Evolutionary conservation across 2,329 filamentous ascomycete species (phyloP).

Genomic region (Xylariaceae sp.): DNA sequence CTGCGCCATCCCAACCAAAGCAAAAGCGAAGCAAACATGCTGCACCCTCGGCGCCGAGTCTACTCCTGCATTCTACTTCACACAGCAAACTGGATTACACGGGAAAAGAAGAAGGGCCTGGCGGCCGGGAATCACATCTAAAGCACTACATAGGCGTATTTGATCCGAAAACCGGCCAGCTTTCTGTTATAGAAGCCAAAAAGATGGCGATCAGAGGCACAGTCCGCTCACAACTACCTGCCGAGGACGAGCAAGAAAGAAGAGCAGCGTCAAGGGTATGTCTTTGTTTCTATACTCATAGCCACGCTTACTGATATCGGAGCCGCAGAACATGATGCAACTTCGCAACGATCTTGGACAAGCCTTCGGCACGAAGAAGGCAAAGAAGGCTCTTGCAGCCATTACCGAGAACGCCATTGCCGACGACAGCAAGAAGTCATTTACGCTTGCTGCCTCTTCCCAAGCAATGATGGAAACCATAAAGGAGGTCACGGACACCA

Average conservation of each 20-base stretch:
- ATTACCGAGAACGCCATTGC: conserved; percentile 63
- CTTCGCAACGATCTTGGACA: conserved; percentile 65
- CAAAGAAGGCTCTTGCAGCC: conserved; percentile 65
- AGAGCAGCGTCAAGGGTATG: conserved; percentile 34
- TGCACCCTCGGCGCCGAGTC: conserved; percentile 37
- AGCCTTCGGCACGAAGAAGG: conserved; percentile 81
- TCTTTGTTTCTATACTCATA: not conserved
- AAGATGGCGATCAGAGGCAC: conserved; percentile 57
- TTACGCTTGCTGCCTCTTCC: conserved; percentile 50
- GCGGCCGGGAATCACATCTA: conserved; percentile 38
- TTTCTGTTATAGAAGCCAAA: conserved; percentile 58
- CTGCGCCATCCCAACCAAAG: conserved; percentile 26
- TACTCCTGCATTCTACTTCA: conserved; percentile 52
- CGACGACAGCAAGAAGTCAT: conserved; percentile 31
- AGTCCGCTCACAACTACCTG: conserved; percentile 50
- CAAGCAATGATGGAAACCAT: conserved; percentile 60
- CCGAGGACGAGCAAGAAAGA: conserved; percentile 40
- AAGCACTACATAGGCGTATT: conserved; percentile 63
- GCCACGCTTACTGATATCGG: conserved; percentile 18
- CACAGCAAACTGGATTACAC: conserved; percentile 57
- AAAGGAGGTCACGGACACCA: conserved; percentile 54
- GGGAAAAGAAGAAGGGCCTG: conserved; percentile 46
- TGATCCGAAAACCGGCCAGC: conserved; percentile 52
- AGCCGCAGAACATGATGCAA: conserved; percentile 49
- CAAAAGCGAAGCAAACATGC: conserved; percentile 37